Conservation (phyloP, 148 eudicot species). For the Mesembryanthemum crystallinum region DNA sequence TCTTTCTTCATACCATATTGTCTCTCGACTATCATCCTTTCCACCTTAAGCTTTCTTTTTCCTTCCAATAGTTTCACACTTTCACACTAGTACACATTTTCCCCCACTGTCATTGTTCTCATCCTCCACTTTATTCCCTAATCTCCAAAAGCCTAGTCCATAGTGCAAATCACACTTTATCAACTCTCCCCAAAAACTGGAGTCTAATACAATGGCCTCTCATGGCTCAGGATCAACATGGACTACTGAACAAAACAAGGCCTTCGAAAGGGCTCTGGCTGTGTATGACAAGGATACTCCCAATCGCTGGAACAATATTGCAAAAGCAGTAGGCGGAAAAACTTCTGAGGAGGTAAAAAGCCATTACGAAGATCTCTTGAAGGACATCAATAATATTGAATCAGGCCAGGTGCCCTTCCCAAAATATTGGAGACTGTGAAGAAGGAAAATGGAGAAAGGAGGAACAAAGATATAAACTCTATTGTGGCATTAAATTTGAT, state of each 20-base stretch:
- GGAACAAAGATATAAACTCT: slow-evolving; percentile 30
- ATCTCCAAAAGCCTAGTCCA: background rate
- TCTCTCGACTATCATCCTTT: slow-evolving; percentile 7
- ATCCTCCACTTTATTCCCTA: background rate
- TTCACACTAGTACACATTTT: background rate
- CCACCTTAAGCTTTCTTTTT: background rate
- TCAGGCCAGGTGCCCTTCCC: slow-evolving; percentile 47
- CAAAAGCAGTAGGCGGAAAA: slow-evolving; percentile 46
- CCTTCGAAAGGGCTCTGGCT: slow-evolving; percentile 55
- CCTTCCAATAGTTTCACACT: background rate
- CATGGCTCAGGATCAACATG: slow-evolving; percentile 30
- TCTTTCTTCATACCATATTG: slow-evolving; percentile 35
- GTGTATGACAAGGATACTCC: slow-evolving; percentile 52
- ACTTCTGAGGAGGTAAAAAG: slow-evolving; percentile 45
- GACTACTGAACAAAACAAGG: slow-evolving; percentile 48
- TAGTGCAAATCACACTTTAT: background rate
- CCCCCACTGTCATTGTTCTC: background rate
- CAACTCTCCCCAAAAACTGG: background rate
- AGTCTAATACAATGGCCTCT: slow-evolving; percentile 28
- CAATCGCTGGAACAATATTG: slow-evolving; percentile 55
- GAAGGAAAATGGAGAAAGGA: slow-evolving; percentile 12
- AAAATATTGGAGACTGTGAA: slow-evolving; percentile 31
- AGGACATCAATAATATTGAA: slow-evolving; percentile 46
- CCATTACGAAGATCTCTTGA: slow-evolving; percentile 43
- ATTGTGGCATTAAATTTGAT: too few relatives aligned